Base-by-base conservation (phyloP, 139 green algal genomes). In the Dunaliella sp. region DNA sequence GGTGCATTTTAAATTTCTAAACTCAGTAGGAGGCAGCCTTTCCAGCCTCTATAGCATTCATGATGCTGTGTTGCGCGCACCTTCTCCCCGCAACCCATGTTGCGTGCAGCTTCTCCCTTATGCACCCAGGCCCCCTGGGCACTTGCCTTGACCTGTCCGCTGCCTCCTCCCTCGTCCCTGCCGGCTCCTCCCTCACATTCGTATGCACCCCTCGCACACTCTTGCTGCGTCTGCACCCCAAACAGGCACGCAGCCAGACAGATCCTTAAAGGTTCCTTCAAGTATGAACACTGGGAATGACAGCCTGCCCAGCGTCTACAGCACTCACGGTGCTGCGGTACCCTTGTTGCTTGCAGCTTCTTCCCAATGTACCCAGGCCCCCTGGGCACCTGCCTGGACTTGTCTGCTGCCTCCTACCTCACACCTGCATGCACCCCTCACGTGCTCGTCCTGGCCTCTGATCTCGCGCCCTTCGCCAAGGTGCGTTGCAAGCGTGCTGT, bases 391-490 rank as follows among this genome's bases (percentile, higher is more conserved):
- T 92, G 90, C 80, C 87, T 99, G 36, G 97, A 99, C 92, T 88
- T 91, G 31, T 88, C 88, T 28, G 83, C 90, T n/a, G 90, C 88
- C 34, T 37, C 82, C 0, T 86, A 81, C 33, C 89, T 98, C 73
- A 84, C 88, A 58, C 85, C 99, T 38, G 0, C 37, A 59, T 77
- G 84, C 75, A 36, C 37, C 0, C 97, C 96, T 2, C 89, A 99
- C 91, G 77, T 99, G n/a, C 90, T 99, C 78, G 36, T 99, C 16
- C 85, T 98, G 80, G 95, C 97, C 0, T 99, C 96, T 30, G 96
- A 99, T 91, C 90, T 99, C 74, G 91, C 90, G 0, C 89, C 95
- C 24, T 99, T 98, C 87, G 97, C 95, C 28, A 98, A 98, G 90
- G 38, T 95, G n/a, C 7, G 48, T 65, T n/a, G n/a, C n/a, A n/a